Evolutionary conservation across 768 basidiomycete species (phyloP).

Genomic region (Boletus speciosus): DNA sequence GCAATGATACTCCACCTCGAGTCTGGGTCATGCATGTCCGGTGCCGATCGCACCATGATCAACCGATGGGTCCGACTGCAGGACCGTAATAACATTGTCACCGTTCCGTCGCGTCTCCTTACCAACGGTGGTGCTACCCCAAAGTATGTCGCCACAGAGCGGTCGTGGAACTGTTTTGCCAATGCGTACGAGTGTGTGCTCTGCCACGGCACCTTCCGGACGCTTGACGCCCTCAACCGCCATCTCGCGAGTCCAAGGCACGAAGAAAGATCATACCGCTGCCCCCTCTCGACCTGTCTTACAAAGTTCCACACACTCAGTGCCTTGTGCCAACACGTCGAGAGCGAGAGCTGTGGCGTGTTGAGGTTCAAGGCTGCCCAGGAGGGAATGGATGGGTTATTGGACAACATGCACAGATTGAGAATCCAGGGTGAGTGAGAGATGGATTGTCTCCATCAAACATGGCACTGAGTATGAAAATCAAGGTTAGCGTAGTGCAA

Average conservation of each 20-base stretch:
- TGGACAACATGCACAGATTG: conserved; percentile 17
- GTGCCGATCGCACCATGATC: conserved; percentile 39
- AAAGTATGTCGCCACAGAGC: conserved; percentile 31
- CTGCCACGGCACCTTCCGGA: conserved; percentile 44
- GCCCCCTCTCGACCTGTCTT: conserved; percentile 47
- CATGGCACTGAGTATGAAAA: conserved; percentile 8
- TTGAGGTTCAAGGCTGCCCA: conserved; percentile 43
- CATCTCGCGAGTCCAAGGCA: conserved; percentile 66
- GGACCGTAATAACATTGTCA: conserved; percentile 51
- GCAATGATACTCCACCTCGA: conserved; percentile 65
- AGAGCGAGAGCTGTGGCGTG: conserved; percentile 60
- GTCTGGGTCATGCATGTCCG: conserved; percentile 52
- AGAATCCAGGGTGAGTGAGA: conserved; percentile 11
- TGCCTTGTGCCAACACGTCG: conserved; percentile 60
- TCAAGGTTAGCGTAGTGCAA: conserved; percentile 8
- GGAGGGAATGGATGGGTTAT: conserved; percentile 36
- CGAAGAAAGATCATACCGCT: conserved; percentile 49
- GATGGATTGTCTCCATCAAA: background rate
- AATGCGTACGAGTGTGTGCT: conserved; percentile 59
- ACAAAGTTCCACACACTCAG: conserved; percentile 50
- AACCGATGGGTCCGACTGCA: conserved; percentile 35
- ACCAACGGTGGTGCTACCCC: conserved; percentile 18
- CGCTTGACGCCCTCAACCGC: conserved; percentile 49
- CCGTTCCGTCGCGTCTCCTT: conserved; percentile 52
- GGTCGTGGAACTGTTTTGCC: conserved; percentile 37